These are phyloP conservation scores for Hibiscus trionum DNA, from an alignment of 345 rosid species.

Conservation along the genomic window DNA sequence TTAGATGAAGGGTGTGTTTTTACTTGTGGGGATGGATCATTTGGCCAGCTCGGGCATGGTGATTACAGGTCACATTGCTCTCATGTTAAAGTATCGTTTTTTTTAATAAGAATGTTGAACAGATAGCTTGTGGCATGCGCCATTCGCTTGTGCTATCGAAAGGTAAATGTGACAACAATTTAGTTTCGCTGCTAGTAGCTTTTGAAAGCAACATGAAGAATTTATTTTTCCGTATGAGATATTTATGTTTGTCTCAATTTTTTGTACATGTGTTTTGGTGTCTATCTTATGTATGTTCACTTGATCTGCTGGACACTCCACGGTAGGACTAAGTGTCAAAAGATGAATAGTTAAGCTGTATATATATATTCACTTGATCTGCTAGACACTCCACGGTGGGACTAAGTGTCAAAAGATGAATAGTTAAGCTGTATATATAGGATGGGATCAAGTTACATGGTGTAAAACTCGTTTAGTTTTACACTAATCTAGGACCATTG, in stretches of 20 bases:
- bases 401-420: neutral
- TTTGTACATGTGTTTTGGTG: neutral
- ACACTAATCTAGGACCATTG: too few relatives aligned
- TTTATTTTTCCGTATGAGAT: neutral
- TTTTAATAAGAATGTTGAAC: conserved; percentile 43
- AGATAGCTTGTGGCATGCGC: conserved; percentile 78
- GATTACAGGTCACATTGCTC: conserved; percentile 39
- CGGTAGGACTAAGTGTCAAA: too few relatives aligned
- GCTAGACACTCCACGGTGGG: neutral
- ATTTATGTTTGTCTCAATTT: neutral
- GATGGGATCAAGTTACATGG: too few relatives aligned
- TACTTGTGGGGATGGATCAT: conserved; percentile 85
- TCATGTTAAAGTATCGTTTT: conserved; percentile 59
- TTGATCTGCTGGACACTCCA: too few relatives aligned
- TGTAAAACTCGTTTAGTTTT: too few relatives aligned
- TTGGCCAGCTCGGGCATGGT: conserved; percentile 97
- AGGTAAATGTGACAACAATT: conserved; percentile 32
- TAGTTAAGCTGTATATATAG: too few relatives aligned
- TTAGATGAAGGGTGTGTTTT: conserved; percentile 52
- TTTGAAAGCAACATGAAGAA: neutral
- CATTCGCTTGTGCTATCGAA: too few relatives aligned
- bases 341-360: too few relatives aligned
- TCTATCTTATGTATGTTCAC: neutral
- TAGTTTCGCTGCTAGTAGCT: neutral
- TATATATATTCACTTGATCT: too few relatives aligned